Conservation (phyloP, 306 rosid species). For the Mimosa pudica region DNA sequence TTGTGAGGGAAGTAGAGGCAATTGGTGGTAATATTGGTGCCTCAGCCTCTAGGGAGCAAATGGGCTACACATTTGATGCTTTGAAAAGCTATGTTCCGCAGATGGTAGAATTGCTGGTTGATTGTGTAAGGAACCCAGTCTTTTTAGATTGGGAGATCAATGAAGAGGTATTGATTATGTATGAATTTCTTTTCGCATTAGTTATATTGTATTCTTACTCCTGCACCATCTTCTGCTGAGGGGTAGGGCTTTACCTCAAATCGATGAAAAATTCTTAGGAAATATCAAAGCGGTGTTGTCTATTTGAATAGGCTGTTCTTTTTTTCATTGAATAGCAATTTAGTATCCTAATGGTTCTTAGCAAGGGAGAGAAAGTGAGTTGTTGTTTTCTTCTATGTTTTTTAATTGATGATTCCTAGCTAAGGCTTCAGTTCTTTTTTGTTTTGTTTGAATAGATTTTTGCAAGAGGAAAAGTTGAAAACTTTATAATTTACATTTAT, state of each 20-base stretch:
- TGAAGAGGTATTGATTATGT: slow-evolving; percentile 74
- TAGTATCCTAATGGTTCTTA: not conserved
- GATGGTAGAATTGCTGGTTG: slow-evolving; percentile 93
- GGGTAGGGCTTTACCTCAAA: not conserved
- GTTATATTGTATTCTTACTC: slow-evolving; percentile 22
- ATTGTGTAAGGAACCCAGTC: slow-evolving; percentile 83
- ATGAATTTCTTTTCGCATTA: slow-evolving; percentile 6
- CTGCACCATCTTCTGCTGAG: slow-evolving; percentile 13
- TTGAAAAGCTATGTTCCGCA: slow-evolving; percentile 85
- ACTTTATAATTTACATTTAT: slow-evolving; percentile 6
- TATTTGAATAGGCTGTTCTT: slow-evolving; percentile 13
- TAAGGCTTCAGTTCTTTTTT: slow-evolving; percentile 21
- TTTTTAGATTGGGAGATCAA: slow-evolving; percentile 96
- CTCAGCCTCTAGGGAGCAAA: slow-evolving; percentile 91
- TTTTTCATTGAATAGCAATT: not conserved
- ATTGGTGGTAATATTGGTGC: slow-evolving; percentile 90
- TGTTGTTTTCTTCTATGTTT: slow-evolving; percentile 2
- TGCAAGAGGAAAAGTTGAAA: slow-evolving; percentile 10
- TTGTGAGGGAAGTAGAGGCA: slow-evolving; percentile 96
- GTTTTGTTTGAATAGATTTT: not conserved
- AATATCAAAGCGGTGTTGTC: slow-evolving; percentile 12
- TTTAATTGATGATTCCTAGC: slow-evolving; percentile 4
- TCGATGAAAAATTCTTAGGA: slow-evolving; percentile 10
- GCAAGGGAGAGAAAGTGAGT: slow-evolving; percentile 13
- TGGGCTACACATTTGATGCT: slow-evolving; percentile 97